These are phyloP conservation scores for Olyra latifolia DNA, from an alignment of 176 grass and related monocot genomes.

Conservation along the genomic window DNA sequence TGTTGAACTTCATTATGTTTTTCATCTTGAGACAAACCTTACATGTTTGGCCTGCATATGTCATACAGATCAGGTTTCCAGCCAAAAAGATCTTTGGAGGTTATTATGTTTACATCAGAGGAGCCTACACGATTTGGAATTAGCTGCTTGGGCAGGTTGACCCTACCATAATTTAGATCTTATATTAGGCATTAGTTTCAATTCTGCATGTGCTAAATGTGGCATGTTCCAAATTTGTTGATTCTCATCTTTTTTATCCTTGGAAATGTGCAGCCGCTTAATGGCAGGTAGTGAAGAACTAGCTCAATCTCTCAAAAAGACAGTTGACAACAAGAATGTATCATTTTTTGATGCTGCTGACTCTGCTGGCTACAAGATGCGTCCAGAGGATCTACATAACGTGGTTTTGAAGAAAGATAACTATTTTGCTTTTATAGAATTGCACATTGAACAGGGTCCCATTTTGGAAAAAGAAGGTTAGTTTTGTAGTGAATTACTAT, in stretches of 20 bases:
- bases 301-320: constrained; percentile 59
- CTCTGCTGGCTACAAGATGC: constrained; percentile 73
- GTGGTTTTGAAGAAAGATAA: constrained; percentile 69
- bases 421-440: constrained; percentile 91
- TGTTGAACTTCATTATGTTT: constrained; percentile 6
- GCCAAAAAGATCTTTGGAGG: constrained; percentile 84
- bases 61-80: constrained; percentile 62
- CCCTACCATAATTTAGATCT: not conserved
- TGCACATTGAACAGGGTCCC: constrained; percentile 96
- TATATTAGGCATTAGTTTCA: not conserved
- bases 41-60: constrained; percentile 8
- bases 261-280: constrained; percentile 76
- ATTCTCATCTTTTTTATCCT: constrained; percentile 19
- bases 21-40: constrained; percentile 31
- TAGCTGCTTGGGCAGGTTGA: constrained; percentile 90
- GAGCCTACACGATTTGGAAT: constrained; percentile 98
- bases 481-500: constrained; percentile 3
- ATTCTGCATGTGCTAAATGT: not conserved
- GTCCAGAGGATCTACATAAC: constrained; percentile 53
- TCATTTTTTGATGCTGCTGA: constrained; percentile 86
- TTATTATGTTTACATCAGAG: constrained; percentile 99
- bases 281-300: constrained; percentile 69
- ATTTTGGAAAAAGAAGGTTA: constrained; percentile 96
- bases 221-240: not conserved
- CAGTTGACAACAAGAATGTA: constrained; percentile 73